These are phyloP conservation scores for Asparagopsis taxiformis DNA, from an alignment of 31 red algal species.

Conservation along the genomic window DNA sequence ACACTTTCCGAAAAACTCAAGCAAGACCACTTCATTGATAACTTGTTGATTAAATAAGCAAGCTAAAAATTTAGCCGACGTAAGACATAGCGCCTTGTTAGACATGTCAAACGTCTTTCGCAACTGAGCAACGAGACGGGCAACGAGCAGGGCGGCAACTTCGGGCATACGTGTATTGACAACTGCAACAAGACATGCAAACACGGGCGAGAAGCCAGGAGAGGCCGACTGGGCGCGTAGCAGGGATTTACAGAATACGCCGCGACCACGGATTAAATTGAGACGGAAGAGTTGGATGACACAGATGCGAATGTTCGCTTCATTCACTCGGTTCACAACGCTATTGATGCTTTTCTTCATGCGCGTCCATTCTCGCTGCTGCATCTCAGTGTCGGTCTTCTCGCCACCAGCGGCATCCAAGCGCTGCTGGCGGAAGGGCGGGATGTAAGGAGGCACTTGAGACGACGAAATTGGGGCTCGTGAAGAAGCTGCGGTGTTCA, in stretches of 20 bases:
- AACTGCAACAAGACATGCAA: slow-evolving; percentile 65
- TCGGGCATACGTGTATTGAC: slow-evolving; percentile 68
- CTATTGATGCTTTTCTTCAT: slow-evolving; percentile 71
- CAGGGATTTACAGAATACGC: slow-evolving; percentile 66
- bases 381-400: slow-evolving; percentile 14
- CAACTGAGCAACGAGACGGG: slow-evolving; percentile 58
- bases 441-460: slow-evolving; percentile 36
- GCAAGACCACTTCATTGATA: slow-evolving; percentile 52
- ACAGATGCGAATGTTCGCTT: slow-evolving; percentile 42
- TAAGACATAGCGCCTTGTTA: slow-evolving; percentile 62
- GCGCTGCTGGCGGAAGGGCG: slow-evolving; percentile 47
- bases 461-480: slow-evolving; percentile 11
- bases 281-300: slow-evolving; percentile 60
- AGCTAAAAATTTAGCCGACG: slow-evolving; percentile 70
- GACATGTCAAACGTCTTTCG: slow-evolving; percentile 29
- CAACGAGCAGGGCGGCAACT: slow-evolving; percentile 58
- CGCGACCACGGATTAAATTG: slow-evolving; percentile 78
- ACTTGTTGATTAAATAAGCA: slow-evolving; percentile 75
- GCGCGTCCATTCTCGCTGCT: slow-evolving; percentile 63
- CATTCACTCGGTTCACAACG: slow-evolving; percentile 69
- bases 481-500: slow-evolving; percentile 24
- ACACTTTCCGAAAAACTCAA: slow-evolving; percentile 61
- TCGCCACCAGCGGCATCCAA: slow-evolving; percentile 5
- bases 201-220: slow-evolving; percentile 74
- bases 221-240: slow-evolving; percentile 73